Conservation (phyloP, 345 rosid species). For the Erucastrum elatum region DNA sequence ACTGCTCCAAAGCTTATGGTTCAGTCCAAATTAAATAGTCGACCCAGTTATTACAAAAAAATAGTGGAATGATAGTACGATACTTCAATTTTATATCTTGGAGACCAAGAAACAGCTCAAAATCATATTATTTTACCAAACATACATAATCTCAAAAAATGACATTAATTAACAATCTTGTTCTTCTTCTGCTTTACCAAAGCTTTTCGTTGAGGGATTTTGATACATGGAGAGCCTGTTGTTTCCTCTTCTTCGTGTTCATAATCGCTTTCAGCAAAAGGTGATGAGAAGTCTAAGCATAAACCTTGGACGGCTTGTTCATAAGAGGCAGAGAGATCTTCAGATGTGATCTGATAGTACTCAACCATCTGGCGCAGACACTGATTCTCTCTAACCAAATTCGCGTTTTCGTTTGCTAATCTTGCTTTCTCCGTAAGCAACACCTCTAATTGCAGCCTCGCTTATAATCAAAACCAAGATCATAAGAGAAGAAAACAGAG, state of each 20-base stretch:
- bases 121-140: background rate
- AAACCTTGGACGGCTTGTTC: slow-evolving; percentile 63
- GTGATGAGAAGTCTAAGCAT: slow-evolving; percentile 82
- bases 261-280: slow-evolving; percentile 39
- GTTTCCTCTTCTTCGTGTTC: slow-evolving; percentile 16
- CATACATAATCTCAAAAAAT: background rate
- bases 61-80: background rate
- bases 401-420: slow-evolving; percentile 80
- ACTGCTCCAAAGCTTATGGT: background rate
- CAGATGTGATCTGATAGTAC: slow-evolving; percentile 80
- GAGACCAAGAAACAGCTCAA: slow-evolving; percentile 6
- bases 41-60: slow-evolving; percentile 24
- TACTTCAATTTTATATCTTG: slow-evolving; percentile 9
- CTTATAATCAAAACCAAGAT: slow-evolving; percentile 41
- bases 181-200: slow-evolving; percentile 33
- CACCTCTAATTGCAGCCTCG: slow-evolving; percentile 92
- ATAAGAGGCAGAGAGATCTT: slow-evolving; percentile 74
- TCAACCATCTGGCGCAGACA: slow-evolving; percentile 85
- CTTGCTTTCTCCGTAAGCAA: slow-evolving; percentile 87
- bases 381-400: slow-evolving; percentile 75
- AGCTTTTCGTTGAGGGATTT: slow-evolving; percentile 51
- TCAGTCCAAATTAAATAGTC: background rate
- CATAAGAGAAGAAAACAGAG: background rate
- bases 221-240: slow-evolving; percentile 31
- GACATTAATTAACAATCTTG: background rate